Conservation (phyloP, 106 monocot species). For the Dendrobium catenatum region DNA sequence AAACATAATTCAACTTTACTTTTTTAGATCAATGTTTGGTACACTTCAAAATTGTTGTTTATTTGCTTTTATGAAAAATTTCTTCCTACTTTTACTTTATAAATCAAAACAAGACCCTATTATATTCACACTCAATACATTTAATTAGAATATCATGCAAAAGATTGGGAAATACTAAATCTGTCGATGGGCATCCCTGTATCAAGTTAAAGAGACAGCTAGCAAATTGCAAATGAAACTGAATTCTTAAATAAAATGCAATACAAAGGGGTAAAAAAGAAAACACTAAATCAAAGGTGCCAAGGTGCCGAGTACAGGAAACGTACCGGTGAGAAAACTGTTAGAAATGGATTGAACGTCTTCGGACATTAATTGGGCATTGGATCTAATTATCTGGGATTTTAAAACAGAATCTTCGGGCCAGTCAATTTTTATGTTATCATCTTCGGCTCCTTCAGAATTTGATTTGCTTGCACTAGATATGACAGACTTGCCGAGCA, state of each 20-base stretch:
- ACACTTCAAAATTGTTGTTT: not conserved
- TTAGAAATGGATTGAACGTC: slow-evolving; percentile 69
- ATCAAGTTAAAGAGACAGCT: not conserved
- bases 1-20: not conserved
- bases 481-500: slow-evolving; percentile 74
- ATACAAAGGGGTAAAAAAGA: not conserved
- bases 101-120: too few relatives aligned
- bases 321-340: slow-evolving; percentile 70
- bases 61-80: not conserved
- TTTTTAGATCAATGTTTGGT: not conserved
- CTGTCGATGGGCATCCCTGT: too few relatives aligned
- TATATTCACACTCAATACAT: too few relatives aligned
- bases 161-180: too few relatives aligned
- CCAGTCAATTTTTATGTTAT: slow-evolving; percentile 56
- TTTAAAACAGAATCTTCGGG: slow-evolving; percentile 80
- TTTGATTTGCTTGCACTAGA: slow-evolving; percentile 51
- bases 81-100: not conserved
- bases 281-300: not conserved
- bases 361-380: slow-evolving; percentile 54
- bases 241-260: not conserved
- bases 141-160: too few relatives aligned
- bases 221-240: not conserved
- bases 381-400: slow-evolving; percentile 81
- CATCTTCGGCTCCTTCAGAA: slow-evolving; percentile 28
- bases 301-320: not conserved